A percentile compares a stretch with the other conserved stretches of the same genome.
phyloP scores from a whole-genome alignment of 1,284 basidiomycete species.

The Irpex sp. region DNA sequence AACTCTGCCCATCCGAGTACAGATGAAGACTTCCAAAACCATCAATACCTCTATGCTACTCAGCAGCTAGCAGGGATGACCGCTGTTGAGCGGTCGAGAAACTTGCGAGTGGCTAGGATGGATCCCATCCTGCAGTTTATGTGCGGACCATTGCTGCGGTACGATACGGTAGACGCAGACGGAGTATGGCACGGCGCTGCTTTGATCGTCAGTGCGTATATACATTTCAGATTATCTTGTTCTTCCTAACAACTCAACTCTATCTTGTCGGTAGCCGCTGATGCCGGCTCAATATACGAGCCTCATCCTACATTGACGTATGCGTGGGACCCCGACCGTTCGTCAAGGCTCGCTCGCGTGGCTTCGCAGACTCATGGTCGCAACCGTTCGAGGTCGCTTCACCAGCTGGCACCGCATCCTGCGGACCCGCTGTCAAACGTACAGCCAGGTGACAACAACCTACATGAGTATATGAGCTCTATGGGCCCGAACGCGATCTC shows the following conservation, averaged over 20 bases:
- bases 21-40: background rate
- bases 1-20: background rate
- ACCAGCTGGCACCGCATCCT: conserved; percentile 61
- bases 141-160: conserved; percentile 87
- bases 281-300: conserved; percentile 77
- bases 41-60: conserved; percentile 19
- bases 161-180: conserved; percentile 81
- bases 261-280: conserved; percentile 49
- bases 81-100: conserved; percentile 61
- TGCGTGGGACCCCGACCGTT: conserved; percentile 65
- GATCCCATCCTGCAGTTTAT: conserved; percentile 73
- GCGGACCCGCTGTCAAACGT: conserved; percentile 50
- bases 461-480: background rate
- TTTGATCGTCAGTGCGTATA: conserved; percentile 74
- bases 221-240: background rate
- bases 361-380: conserved; percentile 8
- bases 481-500: conserved; percentile 34
- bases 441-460: conserved; percentile 21
- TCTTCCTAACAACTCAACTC: conserved; percentile 8
- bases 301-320: conserved; percentile 76
- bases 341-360: conserved; percentile 15
- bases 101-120: conserved; percentile 57
- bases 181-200: conserved; percentile 85
- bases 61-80: conserved; percentile 45
- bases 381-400: conserved; percentile 37